A percentile compares a stretch with the other conserved stretches of the same genome.
Evolutionary conservation across 768 basidiomycete genomes (phyloP).

Genomic region (Panellus pusillus): DNA sequence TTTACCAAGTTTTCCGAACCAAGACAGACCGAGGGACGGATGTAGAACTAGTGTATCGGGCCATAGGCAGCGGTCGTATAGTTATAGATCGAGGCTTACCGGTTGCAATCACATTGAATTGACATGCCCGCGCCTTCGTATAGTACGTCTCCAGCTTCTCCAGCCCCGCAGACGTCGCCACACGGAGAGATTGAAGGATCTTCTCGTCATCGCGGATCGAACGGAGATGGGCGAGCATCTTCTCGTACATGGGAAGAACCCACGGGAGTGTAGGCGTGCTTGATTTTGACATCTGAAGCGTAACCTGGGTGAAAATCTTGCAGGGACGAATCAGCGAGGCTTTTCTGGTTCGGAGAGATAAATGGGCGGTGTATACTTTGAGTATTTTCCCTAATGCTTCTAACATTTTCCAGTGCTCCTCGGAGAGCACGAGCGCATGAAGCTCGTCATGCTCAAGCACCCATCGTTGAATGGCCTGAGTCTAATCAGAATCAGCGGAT

Average conservation of each 20-base stretch:
- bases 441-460: conserved; percentile 1
- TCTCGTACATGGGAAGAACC: conserved; percentile 9
- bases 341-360: too few relatives aligned
- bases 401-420: not conserved
- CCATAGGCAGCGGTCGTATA: too few relatives aligned
- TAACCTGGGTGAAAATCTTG: conserved; percentile 6
- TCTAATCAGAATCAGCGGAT: not conserved
- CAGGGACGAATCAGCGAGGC: not conserved
- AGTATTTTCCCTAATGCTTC: not conserved
- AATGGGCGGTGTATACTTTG: not conserved
- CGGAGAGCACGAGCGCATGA: not conserved
- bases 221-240: not conserved
- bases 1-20: too few relatives aligned
- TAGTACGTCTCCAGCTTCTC: not conserved
- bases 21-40: too few relatives aligned
- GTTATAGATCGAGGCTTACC: too few relatives aligned
- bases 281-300: conserved; percentile 1
- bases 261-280: not conserved
- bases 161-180: not conserved
- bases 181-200: not conserved
- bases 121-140: not conserved
- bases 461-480: conserved; percentile 2
- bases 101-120: conserved; percentile 5
- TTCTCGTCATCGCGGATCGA: not conserved
- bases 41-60: too few relatives aligned